Evolutionary conservation across 345 rosid species (phyloP), one percentile per base, ranked within the genome.

Genomic region (Citrus mangshanensis): DNA sequence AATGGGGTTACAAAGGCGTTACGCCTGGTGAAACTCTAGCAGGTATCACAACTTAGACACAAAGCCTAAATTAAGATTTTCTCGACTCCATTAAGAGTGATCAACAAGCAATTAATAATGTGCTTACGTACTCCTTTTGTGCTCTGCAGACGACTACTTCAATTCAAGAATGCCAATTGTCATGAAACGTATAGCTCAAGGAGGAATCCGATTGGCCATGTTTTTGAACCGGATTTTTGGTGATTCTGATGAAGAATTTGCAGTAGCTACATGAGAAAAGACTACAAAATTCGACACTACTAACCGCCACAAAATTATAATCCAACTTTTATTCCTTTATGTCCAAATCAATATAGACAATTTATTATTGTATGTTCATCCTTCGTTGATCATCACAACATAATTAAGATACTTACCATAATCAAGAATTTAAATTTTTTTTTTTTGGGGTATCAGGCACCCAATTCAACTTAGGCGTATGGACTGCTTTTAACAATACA

Each of bases 141-240:
- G 30, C 10, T 35, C 9, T 64, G 37, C 85, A 95, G 98, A 93
- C 77, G 99, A 95, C 22, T 95, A 95, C 88, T 95, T 92, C 80
- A 60, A 91, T 67, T 87, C 99, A 65, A 92, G 96, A 83, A 83
- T 90, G 95, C 93, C 97, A 42, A 77, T 92, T 75, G 98, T 92
- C 68, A 93, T 92, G 98, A 93, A 92, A 83, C 89, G 99, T 65
- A 86, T 95, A 24, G 96, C 96, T 73, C 98, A 95, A 59, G 99
- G 98, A 16, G 99, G 98, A 61, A 86, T 95, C 65, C 88, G 99
- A 65, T 69, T 95, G 77, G 99, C 93, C 75, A 93, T 95, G 99
- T 81, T 86, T 73, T 85, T 95, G 86, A 95, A 95, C 85, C 77
- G 75, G 67, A 80, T 85, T 42, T 89, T 95, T 55, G 89, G 91